These are phyloP conservation scores for Boletus sensibilis DNA, from an alignment of 768 basidiomycete genomes.

Conservation along the genomic window DNA sequence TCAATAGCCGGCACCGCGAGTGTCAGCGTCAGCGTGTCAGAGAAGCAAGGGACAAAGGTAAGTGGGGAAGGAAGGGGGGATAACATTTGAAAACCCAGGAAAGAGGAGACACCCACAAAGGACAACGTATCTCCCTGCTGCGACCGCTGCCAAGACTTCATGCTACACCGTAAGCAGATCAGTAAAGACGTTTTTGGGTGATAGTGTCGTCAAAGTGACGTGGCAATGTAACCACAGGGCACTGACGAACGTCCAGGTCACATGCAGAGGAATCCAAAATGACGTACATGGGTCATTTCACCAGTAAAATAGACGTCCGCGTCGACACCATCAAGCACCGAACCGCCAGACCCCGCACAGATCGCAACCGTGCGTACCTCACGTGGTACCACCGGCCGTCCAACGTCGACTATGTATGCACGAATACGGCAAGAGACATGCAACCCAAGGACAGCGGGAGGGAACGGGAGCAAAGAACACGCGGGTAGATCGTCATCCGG, in stretches of 20 bases:
- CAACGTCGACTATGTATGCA: constrained; percentile 59
- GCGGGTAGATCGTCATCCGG: constrained; percentile 15
- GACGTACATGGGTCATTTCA: constrained; percentile 83
- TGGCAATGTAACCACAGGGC: constrained; percentile 5
- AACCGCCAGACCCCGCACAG: constrained; percentile 88
- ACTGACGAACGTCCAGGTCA: background rate
- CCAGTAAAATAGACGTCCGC: constrained; percentile 93
- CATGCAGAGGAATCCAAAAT: constrained; percentile 18
- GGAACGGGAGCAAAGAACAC: constrained; percentile 20
- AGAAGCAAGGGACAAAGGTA: background rate
- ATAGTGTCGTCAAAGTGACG: constrained; percentile 5
- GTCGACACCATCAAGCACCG: constrained; percentile 63
- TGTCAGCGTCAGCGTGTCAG: constrained; percentile 13
- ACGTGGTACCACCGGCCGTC: constrained; percentile 40
- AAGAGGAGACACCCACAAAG: constrained; percentile 57
- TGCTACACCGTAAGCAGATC: constrained; percentile 51
- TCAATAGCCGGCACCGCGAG: constrained; percentile 17
- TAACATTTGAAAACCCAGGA: background rate
- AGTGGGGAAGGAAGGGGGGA: background rate
- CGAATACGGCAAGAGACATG: constrained; percentile 10
- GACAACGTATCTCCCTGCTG: constrained; percentile 74
- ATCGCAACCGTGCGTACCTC: constrained; percentile 69
- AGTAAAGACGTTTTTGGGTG: background rate
- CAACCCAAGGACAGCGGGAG: constrained; percentile 2
- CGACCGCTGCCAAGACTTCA: constrained; percentile 80